Evolutionary conservation across 768 basidiomycete species (phyloP), one percentile per base, ranked within the genome.

Genomic region (Mycena filopes): DNA sequence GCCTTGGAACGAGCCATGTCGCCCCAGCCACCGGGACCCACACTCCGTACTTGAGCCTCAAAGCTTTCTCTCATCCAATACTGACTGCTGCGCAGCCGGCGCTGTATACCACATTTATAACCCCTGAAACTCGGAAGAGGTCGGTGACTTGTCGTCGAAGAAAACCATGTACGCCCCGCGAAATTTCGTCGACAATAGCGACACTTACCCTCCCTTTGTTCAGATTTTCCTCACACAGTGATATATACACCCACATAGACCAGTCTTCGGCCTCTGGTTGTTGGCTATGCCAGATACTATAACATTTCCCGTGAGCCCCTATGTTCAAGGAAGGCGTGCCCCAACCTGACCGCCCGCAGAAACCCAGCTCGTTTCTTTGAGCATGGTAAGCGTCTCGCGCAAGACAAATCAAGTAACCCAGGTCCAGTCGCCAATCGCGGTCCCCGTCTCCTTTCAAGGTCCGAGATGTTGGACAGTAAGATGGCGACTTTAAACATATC

Each of bases 401-500:
- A 26, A 33, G 45, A 4, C 50, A 62, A 66, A 66, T 66, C 57
- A 66, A 66, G 3, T 66, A 66, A 25, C 64, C 64, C 64, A 66
- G 64, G 58, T 43, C 58, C n/a, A 42, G 49, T 43, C 40, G 15
- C 48, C 20, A n/a, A 50, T 43, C 50, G 15, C 45, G 12, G 23
- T 21, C 33, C 25, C 21, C 48, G 48, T 38, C 28, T 25, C 42
- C 41, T 25, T 47, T 57, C 21, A 10, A 31, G 29, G n/a, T 23
- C 25, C 25, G 41, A 61, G 50, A 28, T 46, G 54, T 15, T 40
- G 36, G n/a, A n/a, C n/a, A 23, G 29, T 43, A 23, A 28, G 36
- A 38, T 29, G 57, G 47, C 38, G 38, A 53, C 59, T 43, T 51
- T 55, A n/a, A 45, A 3, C 28, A 43, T 33, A 48, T 15, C n/a